A percentile compares a stretch with the other conserved stretches of the same genome.
These are phyloP conservation scores for Rhizoclosmatium sp. DNA, from an alignment of 192 early-diverging fungal genomes.

Conservation along the genomic window DNA sequence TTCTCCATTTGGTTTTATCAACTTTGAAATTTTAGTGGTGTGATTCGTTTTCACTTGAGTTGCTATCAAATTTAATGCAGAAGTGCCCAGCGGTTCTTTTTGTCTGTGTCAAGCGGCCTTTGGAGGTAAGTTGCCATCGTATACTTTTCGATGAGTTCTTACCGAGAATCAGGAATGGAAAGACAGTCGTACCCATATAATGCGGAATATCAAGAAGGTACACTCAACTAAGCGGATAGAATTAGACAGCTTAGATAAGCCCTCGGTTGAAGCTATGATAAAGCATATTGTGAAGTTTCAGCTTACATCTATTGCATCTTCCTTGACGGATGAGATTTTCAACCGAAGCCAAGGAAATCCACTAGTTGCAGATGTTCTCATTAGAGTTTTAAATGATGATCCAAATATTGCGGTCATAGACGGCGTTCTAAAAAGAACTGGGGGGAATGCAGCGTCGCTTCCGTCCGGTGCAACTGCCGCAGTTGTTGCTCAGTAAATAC, in stretches of 20 bases:
- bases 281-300: background rate
- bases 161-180: conserved; percentile 27
- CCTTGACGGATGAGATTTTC: conserved; percentile 30
- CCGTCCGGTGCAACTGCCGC: conserved; percentile 35
- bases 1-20: background rate
- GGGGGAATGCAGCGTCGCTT: conserved; percentile 3
- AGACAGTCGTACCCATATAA: conserved; percentile 17
- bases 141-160: background rate
- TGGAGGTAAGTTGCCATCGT: conserved; percentile 17
- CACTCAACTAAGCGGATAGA: conserved; percentile 7
- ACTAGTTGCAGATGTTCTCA: conserved; percentile 30
- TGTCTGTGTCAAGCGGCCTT: conserved; percentile 3
- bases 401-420: conserved; percentile 9
- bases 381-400: conserved; percentile 35
- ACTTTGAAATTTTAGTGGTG: conserved; percentile 18
- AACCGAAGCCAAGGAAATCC: conserved; percentile 32
- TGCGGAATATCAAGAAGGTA: conserved; percentile 8
- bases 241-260: conserved; percentile 11
- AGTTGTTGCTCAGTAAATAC: conserved; percentile 34
- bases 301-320: background rate
- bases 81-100: conserved; percentile 24
- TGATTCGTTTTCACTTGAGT: conserved; percentile 21
- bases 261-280: conserved; percentile 25
- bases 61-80: conserved; percentile 15
- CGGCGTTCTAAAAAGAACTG: conserved; percentile 1